Percentiles rank a stretch among this genome's conserved stretches.
Evolutionary conservation across 768 basidiomycete genomes (phyloP).

Genomic region (Sutorius australiensis): DNA sequence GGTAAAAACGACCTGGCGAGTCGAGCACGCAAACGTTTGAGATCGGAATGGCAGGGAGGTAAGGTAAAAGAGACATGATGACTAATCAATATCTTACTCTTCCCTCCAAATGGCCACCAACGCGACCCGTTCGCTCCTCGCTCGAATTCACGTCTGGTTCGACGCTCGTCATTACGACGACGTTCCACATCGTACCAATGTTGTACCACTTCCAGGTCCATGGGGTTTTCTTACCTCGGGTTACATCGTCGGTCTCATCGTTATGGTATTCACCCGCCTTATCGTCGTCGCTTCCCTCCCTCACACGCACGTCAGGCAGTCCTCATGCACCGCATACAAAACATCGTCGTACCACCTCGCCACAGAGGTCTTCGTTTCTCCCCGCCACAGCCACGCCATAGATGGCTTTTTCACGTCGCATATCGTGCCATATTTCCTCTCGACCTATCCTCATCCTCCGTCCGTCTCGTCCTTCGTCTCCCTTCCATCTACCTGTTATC

Average conservation of each 20-base stretch:
- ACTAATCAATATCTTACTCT: slow-evolving; percentile 16
- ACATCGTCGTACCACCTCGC: slow-evolving; percentile 68
- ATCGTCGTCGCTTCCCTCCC: neutral
- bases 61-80: slow-evolving; percentile 19
- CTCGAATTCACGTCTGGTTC: slow-evolving; percentile 23
- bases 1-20: slow-evolving; percentile 58
- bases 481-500: slow-evolving; percentile 62
- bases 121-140: slow-evolving; percentile 4
- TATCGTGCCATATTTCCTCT: slow-evolving; percentile 54
- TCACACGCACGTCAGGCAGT: slow-evolving; percentile 45
- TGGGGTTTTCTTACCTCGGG: slow-evolving; percentile 73
- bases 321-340: slow-evolving; percentile 71
- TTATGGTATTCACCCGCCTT: slow-evolving; percentile 46
- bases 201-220: slow-evolving; percentile 47
- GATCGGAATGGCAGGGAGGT: slow-evolving; percentile 47
- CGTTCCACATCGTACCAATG: neutral
- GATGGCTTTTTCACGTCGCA: slow-evolving; percentile 21
- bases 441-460: slow-evolving; percentile 55
- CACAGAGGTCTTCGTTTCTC: slow-evolving; percentile 14
- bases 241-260: slow-evolving; percentile 62
- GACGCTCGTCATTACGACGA: neutral
- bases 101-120: neutral
- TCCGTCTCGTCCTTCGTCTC: slow-evolving; percentile 56
- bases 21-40: slow-evolving; percentile 50
- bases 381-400: slow-evolving; percentile 26